Percentiles rank a stretch among this genome's conserved stretches.
These are phyloP conservation scores for Diplogelasinospora grovesii DNA, from an alignment of 495 filamentous ascomycete species.

Conservation along the genomic window DNA sequence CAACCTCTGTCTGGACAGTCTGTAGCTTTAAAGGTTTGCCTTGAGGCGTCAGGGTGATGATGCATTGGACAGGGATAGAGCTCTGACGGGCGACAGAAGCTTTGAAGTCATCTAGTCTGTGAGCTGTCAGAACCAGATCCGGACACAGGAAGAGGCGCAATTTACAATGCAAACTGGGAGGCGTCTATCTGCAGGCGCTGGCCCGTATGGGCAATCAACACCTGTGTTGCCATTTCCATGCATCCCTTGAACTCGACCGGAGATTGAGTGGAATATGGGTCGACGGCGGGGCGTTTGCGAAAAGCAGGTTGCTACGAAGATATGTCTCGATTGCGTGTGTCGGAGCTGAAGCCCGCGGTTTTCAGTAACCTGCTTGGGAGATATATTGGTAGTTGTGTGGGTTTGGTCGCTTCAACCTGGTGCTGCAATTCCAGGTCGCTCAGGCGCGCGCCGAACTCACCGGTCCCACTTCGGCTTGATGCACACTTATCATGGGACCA, in stretches of 20 bases:
- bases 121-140: constrained; percentile 6
- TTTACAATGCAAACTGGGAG: constrained; percentile 62
- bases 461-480: not conserved
- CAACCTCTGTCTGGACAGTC: constrained; percentile 67
- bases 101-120: constrained; percentile 56
- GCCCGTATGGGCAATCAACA: constrained; percentile 85
- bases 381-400: too few relatives aligned
- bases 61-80: constrained; percentile 58
- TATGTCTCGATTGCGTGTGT: too few relatives aligned
- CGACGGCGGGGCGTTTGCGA: not conserved
- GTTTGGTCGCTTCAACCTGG: too few relatives aligned
- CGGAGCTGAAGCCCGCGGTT: too few relatives aligned
- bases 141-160: constrained; percentile 10
- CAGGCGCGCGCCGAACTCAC: not conserved
- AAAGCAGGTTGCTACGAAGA: too few relatives aligned
- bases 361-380: too few relatives aligned
- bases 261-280: not conserved
- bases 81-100: constrained; percentile 61
- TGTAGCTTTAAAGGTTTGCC: constrained; percentile 75
- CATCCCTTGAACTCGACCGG: constrained; percentile 21
- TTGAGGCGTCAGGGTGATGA: constrained; percentile 76
- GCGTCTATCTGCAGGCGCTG: constrained; percentile 70
- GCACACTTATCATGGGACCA: not conserved
- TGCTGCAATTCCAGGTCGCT: not conserved
- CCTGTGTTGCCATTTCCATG: constrained; percentile 56